Conservation (phyloP, 2,329 filamentous ascomycete species). For the Sclerotinia spermophila region DNA sequence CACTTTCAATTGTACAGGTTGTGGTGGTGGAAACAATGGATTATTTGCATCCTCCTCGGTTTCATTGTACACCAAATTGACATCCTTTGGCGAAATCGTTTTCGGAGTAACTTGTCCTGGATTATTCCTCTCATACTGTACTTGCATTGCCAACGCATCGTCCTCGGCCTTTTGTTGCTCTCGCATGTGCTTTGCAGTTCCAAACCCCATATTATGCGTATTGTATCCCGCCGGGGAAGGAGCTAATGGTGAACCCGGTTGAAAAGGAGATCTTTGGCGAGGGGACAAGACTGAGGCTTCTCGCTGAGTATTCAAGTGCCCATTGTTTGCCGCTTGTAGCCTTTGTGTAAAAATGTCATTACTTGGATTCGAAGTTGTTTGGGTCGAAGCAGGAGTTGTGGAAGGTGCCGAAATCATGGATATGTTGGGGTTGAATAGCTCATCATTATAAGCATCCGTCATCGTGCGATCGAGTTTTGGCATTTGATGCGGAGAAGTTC, state of each 20-base stretch:
- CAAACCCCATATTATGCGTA: slow-evolving; percentile 42
- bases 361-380: slow-evolving; percentile 40
- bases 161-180: slow-evolving; percentile 60
- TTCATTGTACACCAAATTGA: slow-evolving; percentile 80
- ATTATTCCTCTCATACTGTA: slow-evolving; percentile 40
- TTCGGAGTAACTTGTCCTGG: slow-evolving; percentile 56
- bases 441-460: slow-evolving; percentile 80
- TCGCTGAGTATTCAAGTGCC: slow-evolving; percentile 61
- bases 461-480: slow-evolving; percentile 83
- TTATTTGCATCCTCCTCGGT: slow-evolving; percentile 65
- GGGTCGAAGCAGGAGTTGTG: slow-evolving; percentile 41
- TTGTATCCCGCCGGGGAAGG: slow-evolving; percentile 40
- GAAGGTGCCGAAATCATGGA: slow-evolving; percentile 55
- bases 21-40: slow-evolving; percentile 60
- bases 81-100: slow-evolving; percentile 94
- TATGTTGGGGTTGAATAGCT: slow-evolving; percentile 73
- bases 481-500: slow-evolving; percentile 45
- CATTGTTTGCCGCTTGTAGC: slow-evolving; percentile 73
- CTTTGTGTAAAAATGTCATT: slow-evolving; percentile 69
- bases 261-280: slow-evolving; percentile 78
- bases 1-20: slow-evolving; percentile 44
- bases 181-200: slow-evolving; percentile 55
- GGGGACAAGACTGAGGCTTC: slow-evolving; percentile 44
- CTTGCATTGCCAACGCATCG: slow-evolving; percentile 46
- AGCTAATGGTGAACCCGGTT: slow-evolving; percentile 63